A percentile compares a stretch with the other conserved stretches of the same genome.
phyloP scores from a whole-genome alignment of 2,329 filamentous ascomycete genomes.

The Fusarium falciforme region DNA sequence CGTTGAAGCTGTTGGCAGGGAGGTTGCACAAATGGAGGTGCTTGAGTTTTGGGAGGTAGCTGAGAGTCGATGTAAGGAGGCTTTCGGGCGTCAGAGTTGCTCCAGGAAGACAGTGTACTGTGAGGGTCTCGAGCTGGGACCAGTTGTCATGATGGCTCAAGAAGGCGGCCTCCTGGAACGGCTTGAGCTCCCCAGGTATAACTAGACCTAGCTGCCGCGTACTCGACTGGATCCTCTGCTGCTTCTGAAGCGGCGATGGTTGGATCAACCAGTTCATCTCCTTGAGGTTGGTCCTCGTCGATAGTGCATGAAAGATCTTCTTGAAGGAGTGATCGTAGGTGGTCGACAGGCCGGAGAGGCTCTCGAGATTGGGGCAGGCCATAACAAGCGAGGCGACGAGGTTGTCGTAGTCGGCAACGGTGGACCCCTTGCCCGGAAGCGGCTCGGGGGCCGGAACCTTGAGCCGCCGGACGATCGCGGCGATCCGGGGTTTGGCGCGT shows the following conservation, averaged over 20 bases:
- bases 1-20: slow-evolving; percentile 66
- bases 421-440: slow-evolving; percentile 49
- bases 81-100: slow-evolving; percentile 64
- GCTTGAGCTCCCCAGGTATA: slow-evolving; percentile 46
- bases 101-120: slow-evolving; percentile 69
- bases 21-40: slow-evolving; percentile 70
- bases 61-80: slow-evolving; percentile 63
- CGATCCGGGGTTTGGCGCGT: slow-evolving; percentile 63
- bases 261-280: slow-evolving; percentile 71
- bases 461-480: slow-evolving; percentile 65
- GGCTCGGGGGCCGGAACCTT: slow-evolving; percentile 62
- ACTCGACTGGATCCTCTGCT: slow-evolving; percentile 46
- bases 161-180: slow-evolving; percentile 56
- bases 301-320: slow-evolving; percentile 68
- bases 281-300: slow-evolving; percentile 65
- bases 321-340: slow-evolving; percentile 67
- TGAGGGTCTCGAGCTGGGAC: slow-evolving; percentile 65
- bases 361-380: slow-evolving; percentile 73
- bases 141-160: slow-evolving; percentile 65
- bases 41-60: slow-evolving; percentile 64
- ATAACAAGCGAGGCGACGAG: slow-evolving; percentile 70
- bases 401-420: slow-evolving; percentile 65
- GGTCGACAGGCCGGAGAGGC: slow-evolving; percentile 65
- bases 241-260: slow-evolving; percentile 40
- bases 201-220: slow-evolving; percentile 47